Base-by-base conservation (phyloP, 495 filamentous ascomycete species). In the Pyrenopolyporus hunteri region DNA sequence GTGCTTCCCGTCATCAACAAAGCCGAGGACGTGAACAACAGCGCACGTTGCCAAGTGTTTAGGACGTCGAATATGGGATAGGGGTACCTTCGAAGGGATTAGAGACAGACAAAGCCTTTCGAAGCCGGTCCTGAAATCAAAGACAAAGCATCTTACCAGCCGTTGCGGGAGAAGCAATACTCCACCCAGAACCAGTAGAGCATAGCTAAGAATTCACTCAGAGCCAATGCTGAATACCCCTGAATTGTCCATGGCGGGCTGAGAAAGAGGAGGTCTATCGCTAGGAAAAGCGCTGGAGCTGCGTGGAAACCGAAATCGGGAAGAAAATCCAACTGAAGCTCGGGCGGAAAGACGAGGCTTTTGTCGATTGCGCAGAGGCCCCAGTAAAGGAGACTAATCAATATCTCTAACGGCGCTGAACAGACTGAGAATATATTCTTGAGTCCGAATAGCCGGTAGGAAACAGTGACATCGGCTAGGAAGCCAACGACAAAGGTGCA, bases 141-240 rank as follows among this genome's bases (percentile, higher is more conserved):
- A 13, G 14, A 51, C 20, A 54, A 37, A 37, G 19, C 25, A 51
- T 25, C 83, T 68, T 70, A 88, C 85, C 85, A 92, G 68, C 90
- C 89, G 63, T 96, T 96, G 47, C 82, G 74, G 13, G 74, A 63
- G 64, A 86, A 91, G 76, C 91, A 95, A 19, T 81, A 80, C 70
- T 97, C 91, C 5, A 96, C 83, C 92, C 92, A 96, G 53, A 87
- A 82, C 90, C 90, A 97, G 73, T 97, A 97, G 10, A 77, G 73
- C 49, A 91, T 83, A 1, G 90, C 90, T 54, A 95, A 76, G 13
- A 67, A 63, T 25, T 79, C 78, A 50, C 87, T 91, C 35, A 92
- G 59, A 0, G 78, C 78, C 36, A 92, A 75, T 0, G 87, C 82
- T 2, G 85, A 82, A 0, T 87, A 64, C 8, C 78, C 76, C 22